Conservation (phyloP, 2,329 filamentous ascomycete genomes). For the Neofusicoccum laricinum region DNA sequence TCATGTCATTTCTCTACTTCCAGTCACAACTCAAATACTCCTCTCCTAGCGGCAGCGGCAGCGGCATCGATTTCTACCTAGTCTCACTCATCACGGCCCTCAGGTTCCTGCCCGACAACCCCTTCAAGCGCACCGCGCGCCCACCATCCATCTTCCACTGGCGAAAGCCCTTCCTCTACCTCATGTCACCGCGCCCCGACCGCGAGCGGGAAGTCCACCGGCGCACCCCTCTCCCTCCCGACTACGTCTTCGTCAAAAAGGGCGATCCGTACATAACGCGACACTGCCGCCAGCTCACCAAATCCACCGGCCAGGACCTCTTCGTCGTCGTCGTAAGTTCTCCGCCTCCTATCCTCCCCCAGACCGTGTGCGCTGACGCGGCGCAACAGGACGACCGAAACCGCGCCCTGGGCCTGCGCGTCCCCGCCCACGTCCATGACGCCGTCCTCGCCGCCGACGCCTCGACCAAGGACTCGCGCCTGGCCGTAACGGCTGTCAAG, state of each 20-base stretch:
- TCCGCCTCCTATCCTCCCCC: constrained; percentile 8
- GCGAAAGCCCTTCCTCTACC: neutral
- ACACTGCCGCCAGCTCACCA: constrained; percentile 26
- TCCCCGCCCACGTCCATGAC: constrained; percentile 38
- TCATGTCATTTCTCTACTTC: neutral
- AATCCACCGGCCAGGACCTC: neutral
- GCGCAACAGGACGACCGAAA: constrained; percentile 25
- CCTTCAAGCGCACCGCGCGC: neutral
- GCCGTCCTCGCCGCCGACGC: constrained; percentile 38
- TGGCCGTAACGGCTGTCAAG: constrained; percentile 35
- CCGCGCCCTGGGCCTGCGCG: constrained; percentile 39
- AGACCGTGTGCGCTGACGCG: too few relatives aligned
- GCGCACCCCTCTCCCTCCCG: constrained; percentile 22
- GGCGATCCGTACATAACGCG: constrained; percentile 44
- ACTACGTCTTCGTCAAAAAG: constrained; percentile 41
- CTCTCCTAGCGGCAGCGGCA: neutral
- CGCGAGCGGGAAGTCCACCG: neutral
- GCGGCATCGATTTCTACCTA: neutral
- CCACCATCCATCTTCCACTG: neutral
- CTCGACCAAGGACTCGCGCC: constrained; percentile 40
- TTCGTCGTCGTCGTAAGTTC: constrained; percentile 2
- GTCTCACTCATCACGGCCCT: neutral
- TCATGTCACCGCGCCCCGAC: neutral
- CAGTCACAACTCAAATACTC: neutral
- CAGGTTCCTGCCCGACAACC: neutral